Conservation (phyloP, 2,329 filamentous ascomycete species). For the Drechslerella coelobrocha region DNA sequence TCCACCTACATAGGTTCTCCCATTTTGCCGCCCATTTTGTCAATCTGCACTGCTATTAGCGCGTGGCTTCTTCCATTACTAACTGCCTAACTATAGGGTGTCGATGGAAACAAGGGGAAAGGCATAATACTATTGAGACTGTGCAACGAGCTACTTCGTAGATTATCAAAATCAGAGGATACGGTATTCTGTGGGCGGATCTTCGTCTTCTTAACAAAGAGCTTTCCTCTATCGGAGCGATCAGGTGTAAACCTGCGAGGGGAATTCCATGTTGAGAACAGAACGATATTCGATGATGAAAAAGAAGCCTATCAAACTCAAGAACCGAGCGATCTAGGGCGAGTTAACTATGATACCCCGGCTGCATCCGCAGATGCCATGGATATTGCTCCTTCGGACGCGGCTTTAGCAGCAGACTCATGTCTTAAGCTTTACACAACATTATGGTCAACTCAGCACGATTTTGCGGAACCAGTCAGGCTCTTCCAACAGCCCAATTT, state of each 20-base stretch:
- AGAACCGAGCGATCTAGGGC: conserved; percentile 17
- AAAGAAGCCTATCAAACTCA: conserved; percentile 29
- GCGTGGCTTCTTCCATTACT: conserved; percentile 50
- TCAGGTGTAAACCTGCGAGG: conserved; percentile 96
- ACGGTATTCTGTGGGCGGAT: conserved; percentile 96
- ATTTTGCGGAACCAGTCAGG: conserved; percentile 86
- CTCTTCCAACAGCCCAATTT: conserved; percentile 78
- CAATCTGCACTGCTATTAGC: not conserved
- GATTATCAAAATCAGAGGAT: conserved; percentile 59
- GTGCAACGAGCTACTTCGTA: conserved; percentile 46
- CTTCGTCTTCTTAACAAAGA: conserved; percentile 98
- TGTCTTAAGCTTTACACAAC: conserved; percentile 78
- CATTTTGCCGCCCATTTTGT: not conserved
- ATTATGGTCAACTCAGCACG: conserved; percentile 92
- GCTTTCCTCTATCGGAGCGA: conserved; percentile 93
- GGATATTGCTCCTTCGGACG: conserved; percentile 58
- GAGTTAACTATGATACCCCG: conserved; percentile 55
- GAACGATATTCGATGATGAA: conserved; percentile 76
- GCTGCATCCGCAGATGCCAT: conserved; percentile 55
- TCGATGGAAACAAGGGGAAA: conserved; percentile 47
- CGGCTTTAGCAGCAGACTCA: conserved; percentile 52
- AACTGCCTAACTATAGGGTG: conserved; percentile 59
- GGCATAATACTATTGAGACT: conserved; percentile 43
- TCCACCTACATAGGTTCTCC: not conserved
- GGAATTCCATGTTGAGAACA: conserved; percentile 94